phyloP scores from a whole-genome alignment of 176 grass and related monocot genomes.

The Miscanthus lutarioriparius region DNA sequence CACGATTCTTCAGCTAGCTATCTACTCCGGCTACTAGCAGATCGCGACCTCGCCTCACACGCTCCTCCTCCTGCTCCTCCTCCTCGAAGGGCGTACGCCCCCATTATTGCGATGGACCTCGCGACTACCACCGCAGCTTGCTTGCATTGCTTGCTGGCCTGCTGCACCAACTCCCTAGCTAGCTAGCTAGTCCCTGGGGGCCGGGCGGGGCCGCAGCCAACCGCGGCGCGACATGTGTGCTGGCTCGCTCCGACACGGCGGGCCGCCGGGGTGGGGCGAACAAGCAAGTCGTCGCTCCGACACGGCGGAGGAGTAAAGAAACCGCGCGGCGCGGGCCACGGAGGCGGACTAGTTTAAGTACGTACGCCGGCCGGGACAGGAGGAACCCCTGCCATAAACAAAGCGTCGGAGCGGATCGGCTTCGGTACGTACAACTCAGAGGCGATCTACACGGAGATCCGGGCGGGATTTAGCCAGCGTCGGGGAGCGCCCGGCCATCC shows the following conservation, averaged over 20 bases:
- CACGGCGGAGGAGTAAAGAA: constrained; percentile 23
- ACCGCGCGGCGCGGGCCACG: neutral
- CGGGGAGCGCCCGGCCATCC: neutral
- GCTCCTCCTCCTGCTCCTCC: neutral
- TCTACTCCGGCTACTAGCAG: neutral
- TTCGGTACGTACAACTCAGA: constrained; percentile 30
- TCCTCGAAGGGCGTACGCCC: neutral
- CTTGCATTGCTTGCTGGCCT: neutral
- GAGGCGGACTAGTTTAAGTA: neutral
- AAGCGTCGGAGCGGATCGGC: neutral
- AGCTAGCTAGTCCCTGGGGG: too few relatives aligned
- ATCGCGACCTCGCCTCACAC: neutral
- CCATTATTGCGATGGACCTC: neutral
- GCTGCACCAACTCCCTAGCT: constrained; percentile 7
- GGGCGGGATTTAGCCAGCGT: constrained; percentile 23
- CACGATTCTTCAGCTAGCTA: neutral
- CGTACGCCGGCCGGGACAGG: neutral
- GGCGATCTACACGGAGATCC: constrained; percentile 49
- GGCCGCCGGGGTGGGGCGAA: neutral
- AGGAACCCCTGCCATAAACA: constrained; percentile 24
- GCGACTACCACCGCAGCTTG: neutral
- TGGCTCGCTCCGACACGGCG: constrained; percentile 18
- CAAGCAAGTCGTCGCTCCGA: neutral
- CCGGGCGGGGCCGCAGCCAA: neutral
- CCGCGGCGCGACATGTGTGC: neutral